These are phyloP conservation scores for Hydnomerulius pinastri DNA, from an alignment of 768 basidiomycete species.

Conservation along the genomic window DNA sequence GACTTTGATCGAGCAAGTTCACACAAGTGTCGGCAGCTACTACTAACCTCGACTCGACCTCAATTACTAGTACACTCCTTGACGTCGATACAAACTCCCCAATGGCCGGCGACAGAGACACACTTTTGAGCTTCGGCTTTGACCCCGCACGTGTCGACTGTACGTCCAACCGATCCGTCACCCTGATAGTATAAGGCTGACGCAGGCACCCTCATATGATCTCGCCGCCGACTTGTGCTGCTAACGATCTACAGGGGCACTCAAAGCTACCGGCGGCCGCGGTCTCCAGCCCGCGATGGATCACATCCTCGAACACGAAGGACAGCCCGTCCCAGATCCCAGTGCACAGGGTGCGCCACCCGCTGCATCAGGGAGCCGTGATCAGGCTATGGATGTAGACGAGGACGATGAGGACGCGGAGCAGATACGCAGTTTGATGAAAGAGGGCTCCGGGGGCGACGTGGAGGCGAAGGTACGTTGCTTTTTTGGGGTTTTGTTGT, in stretches of 20 bases:
- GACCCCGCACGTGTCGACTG: slow-evolving; percentile 83
- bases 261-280: slow-evolving; percentile 78
- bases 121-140: slow-evolving; percentile 85
- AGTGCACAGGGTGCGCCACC: slow-evolving; percentile 37
- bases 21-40: not conserved
- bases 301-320: slow-evolving; percentile 79
- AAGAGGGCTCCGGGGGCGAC: slow-evolving; percentile 42
- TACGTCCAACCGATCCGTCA: slow-evolving; percentile 39
- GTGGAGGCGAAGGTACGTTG: slow-evolving; percentile 65
- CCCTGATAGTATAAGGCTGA: not conserved
- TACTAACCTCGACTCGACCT: not conserved
- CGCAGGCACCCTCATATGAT: not conserved
- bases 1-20: too few species aligned
- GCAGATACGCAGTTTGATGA: slow-evolving; percentile 51
- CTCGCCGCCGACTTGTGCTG: not conserved
- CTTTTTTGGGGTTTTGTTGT: not conserved
- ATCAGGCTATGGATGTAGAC: slow-evolving; percentile 50
- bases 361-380: slow-evolving; percentile 12
- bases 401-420: slow-evolving; percentile 75
- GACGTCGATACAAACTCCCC: not conserved
- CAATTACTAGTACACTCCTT: not conserved
- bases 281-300: slow-evolving; percentile 94
- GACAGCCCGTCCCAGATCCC: slow-evolving; percentile 71
- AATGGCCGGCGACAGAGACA: slow-evolving; percentile 66
- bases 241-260: slow-evolving; percentile 64